Evolutionary conservation across 495 filamentous ascomycete species (phyloP), one percentile per base, ranked within the genome.

Genomic region (Tuber indicum): DNA sequence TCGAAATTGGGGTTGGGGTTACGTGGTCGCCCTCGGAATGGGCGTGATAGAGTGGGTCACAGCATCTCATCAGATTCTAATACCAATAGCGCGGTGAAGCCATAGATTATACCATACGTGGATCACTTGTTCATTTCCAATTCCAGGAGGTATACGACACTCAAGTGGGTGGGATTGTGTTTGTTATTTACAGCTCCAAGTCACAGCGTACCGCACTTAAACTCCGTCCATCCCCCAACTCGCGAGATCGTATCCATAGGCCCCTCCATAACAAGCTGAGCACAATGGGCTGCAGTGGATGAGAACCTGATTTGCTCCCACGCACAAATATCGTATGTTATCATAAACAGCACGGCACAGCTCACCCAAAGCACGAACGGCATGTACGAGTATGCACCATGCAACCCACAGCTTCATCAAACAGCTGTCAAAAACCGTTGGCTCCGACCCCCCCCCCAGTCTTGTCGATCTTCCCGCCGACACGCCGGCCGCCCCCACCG

Each of bases 401-500:
- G 19, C 47, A 52, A n/a, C 1, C 21, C 21, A 6, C 3, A 23
- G 19, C 23, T 52, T 52, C 14, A 58, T 58, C 9, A 58, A 26
- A 26, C 52, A 58, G 52, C n/a, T 58, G 52, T 58, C n/a, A 58
- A 58, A 58, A 58, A 26, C 52, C 52, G 52, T 58, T 58, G 52
- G 52, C 23, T 58, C 52, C 32, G 32, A 32, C 32, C 32, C n/a
- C 9, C n/a, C n/a, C 9, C 52, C 10, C 3, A 58, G n/a, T 58
- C 52, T 8, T 26, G 52, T 26, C 52, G 10, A 26, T 58, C n/a
- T 26, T 58, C 23, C 52, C 47, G 47, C 47, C 19, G 23, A 21
- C 21, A 21, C 21, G 47, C 47, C 21, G 2, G 2, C 52, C 10
- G 52, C 52, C 52, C 3, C 52, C 52, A 14, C 52, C 10, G 3